A percentile compares a stretch with the other conserved stretches of the same genome.
phyloP scores from a whole-genome alignment of 495 filamentous ascomycete genomes.

The Penicillium subrubescens region DNA sequence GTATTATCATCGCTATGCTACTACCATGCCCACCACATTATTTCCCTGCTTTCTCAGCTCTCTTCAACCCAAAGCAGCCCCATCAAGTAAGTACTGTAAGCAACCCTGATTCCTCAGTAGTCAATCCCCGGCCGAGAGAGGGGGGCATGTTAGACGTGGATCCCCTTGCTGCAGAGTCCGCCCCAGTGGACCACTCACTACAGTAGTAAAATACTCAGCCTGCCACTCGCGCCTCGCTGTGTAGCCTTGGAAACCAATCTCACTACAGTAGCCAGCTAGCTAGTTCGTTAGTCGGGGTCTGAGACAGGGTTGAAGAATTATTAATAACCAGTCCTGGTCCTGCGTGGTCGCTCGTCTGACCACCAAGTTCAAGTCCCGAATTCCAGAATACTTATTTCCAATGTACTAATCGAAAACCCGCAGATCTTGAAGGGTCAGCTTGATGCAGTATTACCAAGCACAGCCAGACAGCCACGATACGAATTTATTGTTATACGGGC shows the following conservation, averaged over 20 bases:
- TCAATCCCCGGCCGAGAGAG: background rate
- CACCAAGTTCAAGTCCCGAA: background rate
- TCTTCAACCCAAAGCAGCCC: background rate
- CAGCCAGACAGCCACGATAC: background rate
- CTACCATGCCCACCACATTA: background rate
- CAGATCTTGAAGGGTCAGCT: background rate
- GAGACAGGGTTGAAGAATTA: background rate
- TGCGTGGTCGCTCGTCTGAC: background rate
- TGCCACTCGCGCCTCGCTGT: background rate
- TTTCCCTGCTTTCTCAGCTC: background rate
- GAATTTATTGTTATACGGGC: background rate
- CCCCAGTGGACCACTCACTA: background rate
- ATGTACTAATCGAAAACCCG: background rate
- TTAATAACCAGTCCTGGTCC: background rate
- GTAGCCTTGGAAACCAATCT: background rate
- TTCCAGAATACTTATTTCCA: background rate
- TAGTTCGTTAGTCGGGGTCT: background rate
- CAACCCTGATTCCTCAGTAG: background rate
- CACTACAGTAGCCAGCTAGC: background rate
- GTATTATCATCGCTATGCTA: background rate
- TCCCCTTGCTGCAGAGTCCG: slow-evolving; percentile 19
- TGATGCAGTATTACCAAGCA: background rate
- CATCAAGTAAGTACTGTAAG: background rate
- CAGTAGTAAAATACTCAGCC: background rate
- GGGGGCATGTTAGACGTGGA: slow-evolving; percentile 8